Percentiles rank a stretch among this genome's conserved stretches.
Evolutionary conservation across 129 eudicot species (phyloP).

Genomic region (Artemisia annua): DNA sequence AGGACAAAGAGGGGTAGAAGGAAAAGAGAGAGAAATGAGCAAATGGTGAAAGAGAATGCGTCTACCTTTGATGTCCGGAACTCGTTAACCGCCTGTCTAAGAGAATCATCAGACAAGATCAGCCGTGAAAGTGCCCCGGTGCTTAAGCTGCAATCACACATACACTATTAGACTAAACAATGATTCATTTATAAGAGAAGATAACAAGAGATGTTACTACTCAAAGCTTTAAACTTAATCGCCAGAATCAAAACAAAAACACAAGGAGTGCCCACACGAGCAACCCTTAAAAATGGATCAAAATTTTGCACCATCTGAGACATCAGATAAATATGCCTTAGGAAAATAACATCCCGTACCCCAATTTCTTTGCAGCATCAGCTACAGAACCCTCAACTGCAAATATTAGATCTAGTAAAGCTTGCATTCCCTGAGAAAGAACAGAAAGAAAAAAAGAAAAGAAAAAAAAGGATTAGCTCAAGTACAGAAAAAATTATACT

Average conservation of each 20-base stretch:
- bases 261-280: too few relatives aligned
- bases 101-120: slow-evolving; percentile 88
- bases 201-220: background rate
- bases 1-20: background rate
- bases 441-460: slow-evolving; percentile 12
- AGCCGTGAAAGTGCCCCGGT: slow-evolving; percentile 92
- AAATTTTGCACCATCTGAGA: too few relatives aligned
- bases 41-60: background rate
- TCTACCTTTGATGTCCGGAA: slow-evolving; percentile 73
- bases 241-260: too few relatives aligned
- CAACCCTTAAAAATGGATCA: too few relatives aligned
- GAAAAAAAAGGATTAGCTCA: slow-evolving; percentile 2
- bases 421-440: slow-evolving; percentile 85
- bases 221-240: background rate
- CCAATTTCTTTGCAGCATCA: slow-evolving; percentile 87
- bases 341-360: slow-evolving; percentile 57
- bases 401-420: slow-evolving; percentile 73
- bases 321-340: too few relatives aligned
- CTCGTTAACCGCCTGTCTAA: slow-evolving; percentile 88
- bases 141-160: slow-evolving; percentile 62
- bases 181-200: slow-evolving; percentile 1
- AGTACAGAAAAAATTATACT: background rate
- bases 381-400: slow-evolving; percentile 88
- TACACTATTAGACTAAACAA: background rate
- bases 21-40: background rate